Evolutionary conservation across 2,329 filamentous ascomycete species (phyloP).

Genomic region (Aspergillus sp.): DNA sequence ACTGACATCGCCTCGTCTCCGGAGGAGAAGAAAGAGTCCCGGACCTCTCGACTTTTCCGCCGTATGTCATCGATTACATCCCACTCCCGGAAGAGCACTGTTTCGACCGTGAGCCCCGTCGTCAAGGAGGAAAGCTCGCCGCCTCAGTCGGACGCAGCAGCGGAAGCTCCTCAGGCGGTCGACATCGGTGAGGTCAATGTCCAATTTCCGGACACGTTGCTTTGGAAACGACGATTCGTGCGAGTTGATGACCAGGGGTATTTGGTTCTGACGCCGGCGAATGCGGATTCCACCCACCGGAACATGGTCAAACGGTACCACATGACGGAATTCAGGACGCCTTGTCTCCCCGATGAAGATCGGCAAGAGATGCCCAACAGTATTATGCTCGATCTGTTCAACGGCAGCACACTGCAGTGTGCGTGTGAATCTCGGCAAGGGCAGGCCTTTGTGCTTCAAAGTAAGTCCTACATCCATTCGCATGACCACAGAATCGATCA

Average conservation of each 20-base stretch:
- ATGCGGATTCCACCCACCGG: slow-evolving; percentile 58
- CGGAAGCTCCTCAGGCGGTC: slow-evolving; percentile 52
- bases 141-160: slow-evolving; percentile 19
- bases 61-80: slow-evolving; percentile 62
- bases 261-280: slow-evolving; percentile 72
- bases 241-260: slow-evolving; percentile 81
- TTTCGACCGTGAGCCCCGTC: slow-evolving; percentile 33
- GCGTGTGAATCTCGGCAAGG: slow-evolving; percentile 59
- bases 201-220: slow-evolving; percentile 90
- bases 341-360: slow-evolving; percentile 84
- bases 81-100: slow-evolving; percentile 51
- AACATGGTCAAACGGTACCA: slow-evolving; percentile 77
- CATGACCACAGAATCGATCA: background rate
- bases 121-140: slow-evolving; percentile 35
- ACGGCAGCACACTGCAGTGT: slow-evolving; percentile 63
- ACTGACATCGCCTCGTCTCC: slow-evolving; percentile 33
- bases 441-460: slow-evolving; percentile 51
- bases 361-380: slow-evolving; percentile 91
- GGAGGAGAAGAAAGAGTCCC: slow-evolving; percentile 55
- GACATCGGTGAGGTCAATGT: slow-evolving; percentile 90
- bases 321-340: slow-evolving; percentile 76
- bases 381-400: slow-evolving; percentile 61
- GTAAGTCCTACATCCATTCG: slow-evolving; percentile 36
- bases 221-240: slow-evolving; percentile 93
- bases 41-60: slow-evolving; percentile 63